Evolutionary conservation across 306 rosid genomes (phyloP).

Genomic region (Cicer yamashitae): DNA sequence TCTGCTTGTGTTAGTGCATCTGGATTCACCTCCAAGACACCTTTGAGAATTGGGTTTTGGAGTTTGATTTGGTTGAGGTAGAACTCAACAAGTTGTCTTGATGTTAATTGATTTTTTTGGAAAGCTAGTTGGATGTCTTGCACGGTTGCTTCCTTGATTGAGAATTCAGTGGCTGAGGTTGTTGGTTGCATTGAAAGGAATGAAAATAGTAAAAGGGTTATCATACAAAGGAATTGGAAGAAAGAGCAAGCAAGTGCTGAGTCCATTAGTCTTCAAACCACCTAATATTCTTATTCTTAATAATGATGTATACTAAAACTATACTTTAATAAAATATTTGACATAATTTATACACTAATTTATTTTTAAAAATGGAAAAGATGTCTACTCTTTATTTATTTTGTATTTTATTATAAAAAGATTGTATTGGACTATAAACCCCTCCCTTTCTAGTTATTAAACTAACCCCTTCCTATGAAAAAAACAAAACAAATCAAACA

Average conservation of each 20-base stretch:
- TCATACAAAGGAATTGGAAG: neutral
- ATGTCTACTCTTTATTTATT: too few relatives aligned
- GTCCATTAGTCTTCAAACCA: neutral
- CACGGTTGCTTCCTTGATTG: constrained; percentile 63
- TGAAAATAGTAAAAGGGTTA: neutral
- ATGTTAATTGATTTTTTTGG: constrained; percentile 55
- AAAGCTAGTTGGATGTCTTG: constrained; percentile 61
- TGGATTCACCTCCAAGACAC: constrained; percentile 67
- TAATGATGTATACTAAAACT: too few relatives aligned
- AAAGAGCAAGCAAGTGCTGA: neutral
- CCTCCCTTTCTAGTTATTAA: too few relatives aligned
- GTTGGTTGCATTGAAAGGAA: constrained; percentile 5
- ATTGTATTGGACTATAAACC: too few relatives aligned
- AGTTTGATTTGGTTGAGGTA: constrained; percentile 52
- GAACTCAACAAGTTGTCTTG: constrained; percentile 65
- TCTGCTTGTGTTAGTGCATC: constrained; percentile 63
- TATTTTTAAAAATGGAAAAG: too few relatives aligned
- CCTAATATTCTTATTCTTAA: neutral
- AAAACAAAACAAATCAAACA: too few relatives aligned
- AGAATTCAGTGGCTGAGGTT: constrained; percentile 15
- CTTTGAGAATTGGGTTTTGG: constrained; percentile 54
- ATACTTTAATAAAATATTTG: too few relatives aligned
- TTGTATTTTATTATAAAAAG: too few relatives aligned
- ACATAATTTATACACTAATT: too few relatives aligned
- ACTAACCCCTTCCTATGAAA: too few relatives aligned